Evolutionary conservation across 2,329 filamentous ascomycete genomes (phyloP).

Genomic region (Ascochyta lentis): DNA sequence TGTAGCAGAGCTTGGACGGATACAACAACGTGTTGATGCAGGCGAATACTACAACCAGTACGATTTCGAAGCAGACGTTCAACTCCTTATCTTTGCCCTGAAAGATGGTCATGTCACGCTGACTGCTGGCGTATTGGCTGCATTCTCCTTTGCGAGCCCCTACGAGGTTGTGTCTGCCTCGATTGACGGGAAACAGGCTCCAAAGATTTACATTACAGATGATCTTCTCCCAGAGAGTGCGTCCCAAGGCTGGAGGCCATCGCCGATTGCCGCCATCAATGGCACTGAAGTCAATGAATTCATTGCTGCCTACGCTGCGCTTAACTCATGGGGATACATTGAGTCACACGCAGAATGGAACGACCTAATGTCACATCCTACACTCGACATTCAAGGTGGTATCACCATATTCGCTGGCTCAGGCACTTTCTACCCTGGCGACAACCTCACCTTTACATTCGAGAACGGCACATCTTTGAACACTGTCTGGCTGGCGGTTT

Average conservation of each 20-base stretch:
- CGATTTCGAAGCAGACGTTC: conserved; percentile 46
- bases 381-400: conserved; percentile 22
- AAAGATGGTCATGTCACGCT: conserved; percentile 44
- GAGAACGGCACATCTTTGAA: conserved; percentile 28
- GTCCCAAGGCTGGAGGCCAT: conserved; percentile 26
- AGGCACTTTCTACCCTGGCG: conserved; percentile 47
- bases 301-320: conserved; percentile 24
- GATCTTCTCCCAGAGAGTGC: conserved; percentile 30
- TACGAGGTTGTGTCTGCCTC: conserved; percentile 32
- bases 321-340: conserved; percentile 45
- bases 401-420: conserved; percentile 19
- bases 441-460: conserved; percentile 30
- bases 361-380: conserved; percentile 29
- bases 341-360: conserved; percentile 54
- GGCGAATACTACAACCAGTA: conserved; percentile 45
- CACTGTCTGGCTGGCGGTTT: conserved; percentile 25
- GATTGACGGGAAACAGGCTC: conserved; percentile 30
- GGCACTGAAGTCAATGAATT: conserved; percentile 26
- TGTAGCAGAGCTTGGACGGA: conserved; percentile 28
- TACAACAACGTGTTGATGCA: conserved; percentile 26
- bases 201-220: conserved; percentile 39
- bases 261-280: conserved; percentile 30
- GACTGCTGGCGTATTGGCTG: conserved; percentile 28
- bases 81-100: conserved; percentile 34
- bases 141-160: conserved; percentile 33